Evolutionary conservation across 2,329 filamentous ascomycete species (phyloP).

Genomic region (Orbilia ellipsospora): DNA sequence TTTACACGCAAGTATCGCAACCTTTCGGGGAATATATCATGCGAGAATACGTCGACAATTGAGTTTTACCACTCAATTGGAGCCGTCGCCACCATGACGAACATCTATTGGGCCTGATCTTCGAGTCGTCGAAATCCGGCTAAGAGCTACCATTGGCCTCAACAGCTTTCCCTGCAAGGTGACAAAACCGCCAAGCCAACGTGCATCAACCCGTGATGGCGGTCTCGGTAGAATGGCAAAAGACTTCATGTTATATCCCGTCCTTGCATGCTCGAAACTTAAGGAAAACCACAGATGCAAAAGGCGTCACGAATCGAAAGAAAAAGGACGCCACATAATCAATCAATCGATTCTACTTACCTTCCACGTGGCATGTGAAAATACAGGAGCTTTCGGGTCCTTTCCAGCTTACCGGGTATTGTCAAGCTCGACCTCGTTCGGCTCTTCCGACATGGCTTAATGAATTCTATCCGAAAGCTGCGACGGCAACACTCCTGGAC

Average conservation of each 20-base stretch:
- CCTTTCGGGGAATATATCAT: slow-evolving; percentile 8
- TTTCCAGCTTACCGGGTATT: slow-evolving; percentile 9
- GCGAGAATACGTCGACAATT: slow-evolving; percentile 13
- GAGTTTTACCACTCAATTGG: slow-evolving; percentile 2
- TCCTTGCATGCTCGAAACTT: slow-evolving; percentile 19
- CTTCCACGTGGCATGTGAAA: slow-evolving; percentile 37
- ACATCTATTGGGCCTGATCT: slow-evolving; percentile 45
- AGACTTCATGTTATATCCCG: slow-evolving; percentile 24
- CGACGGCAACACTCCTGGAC: neutral
- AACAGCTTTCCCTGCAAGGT: slow-evolving; percentile 27
- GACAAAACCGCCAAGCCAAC: slow-evolving; percentile 39
- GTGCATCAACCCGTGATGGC: slow-evolving; percentile 44
- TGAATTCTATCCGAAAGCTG: neutral
- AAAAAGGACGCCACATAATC: slow-evolving; percentile 17
- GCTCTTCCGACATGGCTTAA: too few species aligned
- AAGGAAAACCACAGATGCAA: neutral
- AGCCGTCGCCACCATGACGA: slow-evolving; percentile 27
- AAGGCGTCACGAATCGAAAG: neutral
- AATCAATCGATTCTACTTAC: slow-evolving; percentile 16
- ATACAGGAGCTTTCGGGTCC: slow-evolving; percentile 13
- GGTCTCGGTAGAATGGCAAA: slow-evolving; percentile 15
- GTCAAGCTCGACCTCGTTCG: neutral
- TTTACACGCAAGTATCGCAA: neutral
- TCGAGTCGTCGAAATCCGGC: neutral
- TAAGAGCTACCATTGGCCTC: slow-evolving; percentile 26